These are phyloP conservation scores for Tylopilus cervinicoccineus DNA, from an alignment of 768 basidiomycete genomes.

Conservation along the genomic window DNA sequence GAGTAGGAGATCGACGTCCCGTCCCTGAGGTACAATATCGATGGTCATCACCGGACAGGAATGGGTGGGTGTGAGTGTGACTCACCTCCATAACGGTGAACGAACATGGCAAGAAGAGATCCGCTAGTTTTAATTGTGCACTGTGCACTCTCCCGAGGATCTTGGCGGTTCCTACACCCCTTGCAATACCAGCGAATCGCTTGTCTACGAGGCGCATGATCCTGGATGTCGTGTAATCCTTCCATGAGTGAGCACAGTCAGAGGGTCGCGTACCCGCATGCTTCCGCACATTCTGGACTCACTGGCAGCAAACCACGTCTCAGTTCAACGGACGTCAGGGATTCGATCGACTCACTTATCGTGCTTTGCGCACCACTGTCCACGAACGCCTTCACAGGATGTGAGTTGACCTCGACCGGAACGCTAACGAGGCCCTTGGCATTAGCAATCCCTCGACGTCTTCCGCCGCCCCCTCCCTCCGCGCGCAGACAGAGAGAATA, in stretches of 20 bases:
- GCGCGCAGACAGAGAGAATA: background rate
- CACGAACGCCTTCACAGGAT: slow-evolving; percentile 92
- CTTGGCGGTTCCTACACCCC: slow-evolving; percentile 91
- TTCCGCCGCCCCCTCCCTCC: background rate
- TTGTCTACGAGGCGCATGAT: slow-evolving; percentile 92
- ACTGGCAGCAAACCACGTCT: slow-evolving; percentile 41
- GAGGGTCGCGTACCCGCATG: slow-evolving; percentile 66
- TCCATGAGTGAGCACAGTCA: slow-evolving; percentile 1
- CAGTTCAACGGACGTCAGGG: background rate
- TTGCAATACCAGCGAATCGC: slow-evolving; percentile 84
- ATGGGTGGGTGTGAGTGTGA: background rate
- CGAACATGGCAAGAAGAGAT: slow-evolving; percentile 82
- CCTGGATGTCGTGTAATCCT: slow-evolving; percentile 35
- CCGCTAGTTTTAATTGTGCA: slow-evolving; percentile 85
- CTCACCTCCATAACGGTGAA: slow-evolving; percentile 93
- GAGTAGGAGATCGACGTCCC: slow-evolving; percentile 90
- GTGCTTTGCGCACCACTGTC: slow-evolving; percentile 97
- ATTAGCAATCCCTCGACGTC: slow-evolving; percentile 10
- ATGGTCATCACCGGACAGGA: background rate
- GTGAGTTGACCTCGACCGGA: slow-evolving; percentile 87
- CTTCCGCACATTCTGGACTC: slow-evolving; percentile 88
- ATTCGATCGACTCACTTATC: slow-evolving; percentile 63
- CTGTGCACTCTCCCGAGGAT: slow-evolving; percentile 94
- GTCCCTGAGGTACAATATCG: slow-evolving; percentile 49
- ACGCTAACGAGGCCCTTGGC: slow-evolving; percentile 47